Percentiles rank a stretch among this genome's conserved stretches.
Evolutionary conservation across 306 rosid genomes (phyloP).

Genomic region (Acacia melanoxylon): DNA sequence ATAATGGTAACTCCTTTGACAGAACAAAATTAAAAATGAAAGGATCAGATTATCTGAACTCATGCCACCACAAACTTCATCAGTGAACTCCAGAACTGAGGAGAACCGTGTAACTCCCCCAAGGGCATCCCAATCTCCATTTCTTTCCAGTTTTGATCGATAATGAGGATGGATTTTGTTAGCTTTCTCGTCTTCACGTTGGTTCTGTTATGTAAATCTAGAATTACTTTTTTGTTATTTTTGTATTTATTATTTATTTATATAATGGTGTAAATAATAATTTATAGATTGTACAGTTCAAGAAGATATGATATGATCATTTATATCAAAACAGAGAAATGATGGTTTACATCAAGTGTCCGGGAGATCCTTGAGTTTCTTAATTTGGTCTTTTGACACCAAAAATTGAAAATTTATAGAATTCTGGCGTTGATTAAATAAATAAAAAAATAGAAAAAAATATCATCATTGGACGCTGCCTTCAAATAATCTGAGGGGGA

Average conservation of each 20-base stretch:
- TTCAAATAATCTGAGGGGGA: no score
- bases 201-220: background rate
- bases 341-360: background rate
- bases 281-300: conserved; percentile 22
- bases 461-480: no score
- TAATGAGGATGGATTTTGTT: conserved; percentile 33
- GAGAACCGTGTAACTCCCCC: conserved; percentile 58
- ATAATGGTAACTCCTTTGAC: conserved; percentile 26
- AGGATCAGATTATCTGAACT: conserved; percentile 62
- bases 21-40: conserved; percentile 69
- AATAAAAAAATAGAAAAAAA: no score
- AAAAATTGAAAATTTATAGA: no score
- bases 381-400: background rate
- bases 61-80: conserved; percentile 73
- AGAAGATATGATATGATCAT: background rate
- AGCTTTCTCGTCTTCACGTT: conserved; percentile 17
- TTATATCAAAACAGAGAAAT: background rate
- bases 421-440: no score
- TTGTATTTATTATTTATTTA: conserved; percentile 18
- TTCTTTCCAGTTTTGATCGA: conserved; percentile 81
- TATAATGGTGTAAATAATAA: conserved; percentile 39
- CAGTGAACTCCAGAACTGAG: conserved; percentile 53
- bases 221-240: background rate
- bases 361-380: background rate
- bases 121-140: conserved; percentile 56